Base-by-base conservation (phyloP, 2,329 filamentous ascomycete genomes). In the Diaporthe sp. region DNA sequence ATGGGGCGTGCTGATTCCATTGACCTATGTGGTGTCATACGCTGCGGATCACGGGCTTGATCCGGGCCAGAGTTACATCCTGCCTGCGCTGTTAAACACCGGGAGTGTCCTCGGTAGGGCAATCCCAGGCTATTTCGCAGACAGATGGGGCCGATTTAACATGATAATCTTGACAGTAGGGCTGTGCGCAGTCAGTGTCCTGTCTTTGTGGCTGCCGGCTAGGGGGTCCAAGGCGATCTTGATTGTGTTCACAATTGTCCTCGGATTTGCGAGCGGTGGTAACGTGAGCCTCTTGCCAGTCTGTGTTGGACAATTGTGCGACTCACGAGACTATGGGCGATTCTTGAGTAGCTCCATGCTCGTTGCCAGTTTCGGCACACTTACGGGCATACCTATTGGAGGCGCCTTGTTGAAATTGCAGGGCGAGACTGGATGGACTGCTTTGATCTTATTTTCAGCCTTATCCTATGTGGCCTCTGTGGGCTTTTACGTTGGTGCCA, bases 271-370 rank as follows among this genome's bases (percentile, higher is more conserved):
- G 0, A 94, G 91, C 68, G 95, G 95, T 6, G 92, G 90, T 76
- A 96, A 95, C 78, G 93, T 97, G 76, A 91, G 90, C 1, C 81
- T 97, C 44, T 92, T 92, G 0, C 94, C 95, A 0, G 94, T 97
- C 0, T 96, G 94, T 78, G 88, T 97, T 0, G 93, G 94, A 0
- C 94, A 96, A 82, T 86, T 97, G 12, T 97, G 94, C 81, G 90
- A 92, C 39, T 93, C 93, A 1, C 88, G 92, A 70, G 87, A 94
- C 65, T 97, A 96, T 78, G 94, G 94, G 0, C 87, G 94, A 2
- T 96, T 97, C 83, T 97, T 96, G 79, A 93, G 94, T 12, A 97
- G 94, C 0, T 92, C 92, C 72, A 95, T 94, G 81, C 94, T 93
- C 66, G 86, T 96, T 44, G 94, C 94, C 30, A 93, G 91, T 75